Base-by-base conservation (phyloP, 345 rosid genomes). In the Eucalyptus polybractea region DNA sequence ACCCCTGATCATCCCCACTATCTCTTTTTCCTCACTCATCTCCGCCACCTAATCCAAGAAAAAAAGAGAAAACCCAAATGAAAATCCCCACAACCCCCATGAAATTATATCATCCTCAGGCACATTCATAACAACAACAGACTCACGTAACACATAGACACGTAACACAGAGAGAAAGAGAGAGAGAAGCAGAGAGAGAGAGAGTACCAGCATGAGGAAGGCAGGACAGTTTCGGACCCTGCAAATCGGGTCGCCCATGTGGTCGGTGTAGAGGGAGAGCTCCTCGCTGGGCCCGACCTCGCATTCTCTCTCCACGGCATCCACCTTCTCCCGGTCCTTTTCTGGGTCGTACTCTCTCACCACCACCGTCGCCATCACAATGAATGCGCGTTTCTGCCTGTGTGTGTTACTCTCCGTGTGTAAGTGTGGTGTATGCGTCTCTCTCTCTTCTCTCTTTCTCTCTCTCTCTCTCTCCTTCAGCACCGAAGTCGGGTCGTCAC, bases 151-250 rank as follows among this genome's bases (percentile, higher is more conserved):
- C 85, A 13, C 27, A 6, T 40, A 76, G 27, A 72, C 47, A 76
- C 85, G 85, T 21, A 76, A 22, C n/a, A 86, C 27, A 87, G 24
- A 58, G 58, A 58, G 27, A 58, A 4, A 37, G n/a, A 51, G 89
- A 80, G 67, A 53, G 56, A 53, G 42, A 50, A 5, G 45, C 51
- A 29, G 37, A 33, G 47, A 17, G 8, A 7, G 37, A 25, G 33
- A 56, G 8, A 51, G 16, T 88, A 97, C 99, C 98, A 98, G 95
- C 99, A 98, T 98, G 94, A 95, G 97, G 89, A 96, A 98, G 91
- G 97, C 95, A 81, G 99, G 99, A 88, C 97, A 98, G 88, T 97
- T 94, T 94, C 99, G 99, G 97, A 97, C 96, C 94, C 99, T 93
- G 97, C 98, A 97, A 87, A 97, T 93, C 37, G 99, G 99, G 95